A percentile compares a stretch with the other conserved stretches of the same genome.
Conservation (phyloP, 257 asterid species). For the Scutellaria galericulata region DNA sequence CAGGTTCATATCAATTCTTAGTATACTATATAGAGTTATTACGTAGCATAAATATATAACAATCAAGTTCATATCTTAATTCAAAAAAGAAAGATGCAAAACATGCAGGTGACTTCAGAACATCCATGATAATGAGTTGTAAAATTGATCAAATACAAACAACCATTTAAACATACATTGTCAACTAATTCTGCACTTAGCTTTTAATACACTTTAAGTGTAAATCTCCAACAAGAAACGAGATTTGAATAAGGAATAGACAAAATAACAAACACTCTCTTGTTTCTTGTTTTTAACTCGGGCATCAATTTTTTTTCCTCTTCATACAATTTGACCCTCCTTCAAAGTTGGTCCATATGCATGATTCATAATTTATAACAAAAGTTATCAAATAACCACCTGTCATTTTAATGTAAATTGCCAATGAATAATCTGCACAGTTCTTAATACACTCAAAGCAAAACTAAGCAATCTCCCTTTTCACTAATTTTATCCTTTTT, state of each 20-base stretch:
- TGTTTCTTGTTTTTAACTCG: not conserved
- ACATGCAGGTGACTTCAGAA: conserved; percentile 11
- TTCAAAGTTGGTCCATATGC: not conserved
- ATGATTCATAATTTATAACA: not conserved
- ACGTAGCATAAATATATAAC: not conserved
- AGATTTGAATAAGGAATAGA: too few species aligned
- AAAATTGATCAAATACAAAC: conserved; percentile 12
- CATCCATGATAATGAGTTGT: not conserved
- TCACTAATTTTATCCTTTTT: not conserved
- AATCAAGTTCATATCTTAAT: not conserved
- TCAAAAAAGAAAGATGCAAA: conserved; percentile 2
- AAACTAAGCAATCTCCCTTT: not conserved
- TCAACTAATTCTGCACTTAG: not conserved
- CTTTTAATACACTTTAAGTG: conserved; percentile 4
- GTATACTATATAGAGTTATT: not conserved
- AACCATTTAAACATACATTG: not conserved
- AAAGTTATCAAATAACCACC: not conserved
- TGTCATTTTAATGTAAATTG: not conserved
- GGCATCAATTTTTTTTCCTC: too few species aligned
- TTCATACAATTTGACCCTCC: conserved; percentile 1
- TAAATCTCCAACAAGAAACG: too few species aligned
- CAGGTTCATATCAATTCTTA: conserved; percentile 6
- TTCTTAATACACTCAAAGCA: not conserved
- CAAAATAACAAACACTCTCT: not conserved
- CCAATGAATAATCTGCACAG: not conserved